phyloP scores from a whole-genome alignment of 2,329 filamentous ascomycete species.

The Alternaria tenuissima region DNA sequence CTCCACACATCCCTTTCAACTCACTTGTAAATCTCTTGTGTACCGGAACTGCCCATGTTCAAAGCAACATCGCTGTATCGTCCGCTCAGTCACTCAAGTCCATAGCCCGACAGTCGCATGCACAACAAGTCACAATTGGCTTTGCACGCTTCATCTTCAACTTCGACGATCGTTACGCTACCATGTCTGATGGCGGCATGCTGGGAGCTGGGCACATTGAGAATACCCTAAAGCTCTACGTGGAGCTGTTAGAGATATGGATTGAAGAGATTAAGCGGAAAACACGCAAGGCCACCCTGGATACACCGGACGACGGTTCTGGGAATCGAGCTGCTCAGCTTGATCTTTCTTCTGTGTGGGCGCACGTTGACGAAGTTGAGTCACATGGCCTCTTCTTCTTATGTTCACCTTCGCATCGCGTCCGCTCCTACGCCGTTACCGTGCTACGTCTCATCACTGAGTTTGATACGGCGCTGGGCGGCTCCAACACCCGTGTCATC shows the following conservation, averaged over 20 bases:
- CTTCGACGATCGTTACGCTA: constrained; percentile 96
- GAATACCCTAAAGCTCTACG: constrained; percentile 88
- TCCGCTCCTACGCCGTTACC: constrained; percentile 89
- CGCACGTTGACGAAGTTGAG: constrained; percentile 95
- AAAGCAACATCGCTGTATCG: constrained; percentile 88
- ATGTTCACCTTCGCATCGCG: constrained; percentile 91
- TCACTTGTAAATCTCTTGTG: constrained; percentile 93
- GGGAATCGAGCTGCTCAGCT: constrained; percentile 79
- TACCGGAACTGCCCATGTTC: constrained; percentile 94
- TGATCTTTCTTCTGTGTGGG: constrained; percentile 86
- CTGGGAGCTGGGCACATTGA: constrained; percentile 94
- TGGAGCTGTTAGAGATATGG: constrained; percentile 95
- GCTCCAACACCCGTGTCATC: constrained; percentile 83
- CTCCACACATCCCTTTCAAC: constrained; percentile 89
- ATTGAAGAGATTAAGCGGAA: constrained; percentile 95
- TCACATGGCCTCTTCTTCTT: constrained; percentile 97
- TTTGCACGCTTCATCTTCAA: constrained; percentile 99
- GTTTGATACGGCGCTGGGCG: constrained; percentile 88
- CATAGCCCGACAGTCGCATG: constrained; percentile 90
- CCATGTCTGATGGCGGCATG: constrained; percentile 98
- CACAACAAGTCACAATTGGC: constrained; percentile 94
- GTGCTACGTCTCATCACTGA: constrained; percentile 91
- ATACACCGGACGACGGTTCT: constrained; percentile 68
- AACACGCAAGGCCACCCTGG: constrained; percentile 73
- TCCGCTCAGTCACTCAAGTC: constrained; percentile 94